Conservation (phyloP, 192 early-diverging fungal genomes). For the Coemansia sp. region DNA sequence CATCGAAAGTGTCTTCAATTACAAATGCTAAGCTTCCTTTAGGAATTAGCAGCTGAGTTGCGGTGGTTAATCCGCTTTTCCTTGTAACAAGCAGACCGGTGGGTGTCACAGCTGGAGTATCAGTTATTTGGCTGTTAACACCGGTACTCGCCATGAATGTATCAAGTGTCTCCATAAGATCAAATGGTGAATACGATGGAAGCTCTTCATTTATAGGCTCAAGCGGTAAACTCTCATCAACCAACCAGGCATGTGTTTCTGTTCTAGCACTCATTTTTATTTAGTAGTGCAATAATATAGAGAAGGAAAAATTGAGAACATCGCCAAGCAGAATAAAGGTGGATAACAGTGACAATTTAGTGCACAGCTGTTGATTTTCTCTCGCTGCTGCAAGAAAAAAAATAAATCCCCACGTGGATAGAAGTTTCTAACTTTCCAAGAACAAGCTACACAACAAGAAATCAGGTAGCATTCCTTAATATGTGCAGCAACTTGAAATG, state of each 20-base stretch:
- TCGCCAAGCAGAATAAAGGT: too few relatives aligned
- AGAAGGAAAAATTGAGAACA: too few relatives aligned
- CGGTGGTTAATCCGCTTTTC: not conserved
- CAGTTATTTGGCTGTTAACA: not conserved
- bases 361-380: not conserved
- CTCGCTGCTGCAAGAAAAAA: not conserved
- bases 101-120: not conserved
- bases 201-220: slow-evolving; percentile 6
- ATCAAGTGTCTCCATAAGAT: not conserved
- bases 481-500: not conserved
- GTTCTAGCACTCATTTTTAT: not conserved
- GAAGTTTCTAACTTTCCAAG: not conserved
- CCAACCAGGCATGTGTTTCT: not conserved
- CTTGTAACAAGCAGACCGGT: slow-evolving; percentile 1
- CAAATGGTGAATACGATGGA: slow-evolving; percentile 29
- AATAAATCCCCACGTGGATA: not conserved
- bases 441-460: not conserved
- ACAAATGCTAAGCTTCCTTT: slow-evolving; percentile 3
- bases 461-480: not conserved
- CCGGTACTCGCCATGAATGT: not conserved
- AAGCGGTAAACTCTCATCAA: not conserved
- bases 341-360: not conserved
- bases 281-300: not conserved
- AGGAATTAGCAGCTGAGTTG: slow-evolving; percentile 16
- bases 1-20: slow-evolving; percentile 8